These are phyloP conservation scores for Rossbeevera mucosa DNA, from an alignment of 768 basidiomycete species.

Conservation along the genomic window DNA sequence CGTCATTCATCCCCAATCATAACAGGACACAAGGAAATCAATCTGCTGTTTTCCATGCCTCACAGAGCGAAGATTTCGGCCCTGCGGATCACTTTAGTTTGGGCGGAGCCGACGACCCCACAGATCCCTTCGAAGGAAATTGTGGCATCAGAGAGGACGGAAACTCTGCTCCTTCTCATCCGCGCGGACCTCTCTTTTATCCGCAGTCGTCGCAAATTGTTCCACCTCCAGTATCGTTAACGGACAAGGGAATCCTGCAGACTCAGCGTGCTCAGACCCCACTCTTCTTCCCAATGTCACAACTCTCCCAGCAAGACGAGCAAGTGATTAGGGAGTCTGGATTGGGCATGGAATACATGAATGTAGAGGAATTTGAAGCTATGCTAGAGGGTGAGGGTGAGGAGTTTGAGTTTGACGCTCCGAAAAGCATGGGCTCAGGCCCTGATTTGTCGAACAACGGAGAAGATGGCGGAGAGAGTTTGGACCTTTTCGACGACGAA, in stretches of 20 bases:
- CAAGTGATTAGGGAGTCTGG: conserved; percentile 56
- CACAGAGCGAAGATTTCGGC: conserved; percentile 18
- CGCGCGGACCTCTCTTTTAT: conserved; percentile 20
- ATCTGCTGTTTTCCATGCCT: conserved; percentile 9
- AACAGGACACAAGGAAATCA: conserved; percentile 11
- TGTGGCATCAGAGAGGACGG: conserved; percentile 3
- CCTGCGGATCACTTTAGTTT: conserved; percentile 7
- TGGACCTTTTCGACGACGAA: conserved; percentile 32
- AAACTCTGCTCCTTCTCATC: conserved; percentile 1
- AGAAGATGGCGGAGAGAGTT: conserved; percentile 18
- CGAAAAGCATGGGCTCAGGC: conserved; percentile 1
- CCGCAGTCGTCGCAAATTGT: conserved; percentile 21
- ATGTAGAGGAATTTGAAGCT: conserved; percentile 52
- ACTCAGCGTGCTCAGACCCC: conserved; percentile 18
- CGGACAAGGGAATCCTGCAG: conserved; percentile 2
- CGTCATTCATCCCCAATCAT: conserved; percentile 21
- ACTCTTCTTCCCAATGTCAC: conserved; percentile 50
- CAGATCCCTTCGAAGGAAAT: conserved; percentile 1
- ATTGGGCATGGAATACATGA: conserved; percentile 65
- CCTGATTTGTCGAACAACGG: not conserved
- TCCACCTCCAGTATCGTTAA: conserved; percentile 5
- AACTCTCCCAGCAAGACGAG: conserved; percentile 53
- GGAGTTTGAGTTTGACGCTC: conserved; percentile 27
- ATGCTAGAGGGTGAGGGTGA: conserved; percentile 34
- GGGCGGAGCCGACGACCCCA: not conserved